phyloP scores from a whole-genome alignment of 768 basidiomycete species.

The Leccinum disarticulatum region DNA sequence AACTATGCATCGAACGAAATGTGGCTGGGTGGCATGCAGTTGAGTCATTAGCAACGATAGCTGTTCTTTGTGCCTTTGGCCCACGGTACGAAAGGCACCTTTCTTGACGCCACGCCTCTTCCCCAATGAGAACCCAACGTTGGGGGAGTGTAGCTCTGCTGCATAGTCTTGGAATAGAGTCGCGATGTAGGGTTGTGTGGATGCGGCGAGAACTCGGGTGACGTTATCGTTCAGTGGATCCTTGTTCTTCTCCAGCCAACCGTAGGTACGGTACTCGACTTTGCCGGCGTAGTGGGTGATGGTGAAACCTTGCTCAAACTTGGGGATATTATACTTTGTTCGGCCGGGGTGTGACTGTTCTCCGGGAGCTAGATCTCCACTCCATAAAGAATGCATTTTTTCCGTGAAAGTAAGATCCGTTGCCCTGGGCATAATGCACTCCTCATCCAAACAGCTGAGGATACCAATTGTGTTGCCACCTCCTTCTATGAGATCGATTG shows the following conservation, averaged over 20 bases:
- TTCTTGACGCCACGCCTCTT: conserved; percentile 85
- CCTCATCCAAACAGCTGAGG: conserved; percentile 91
- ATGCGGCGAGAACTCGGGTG: conserved; percentile 81
- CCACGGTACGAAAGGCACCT: conserved; percentile 95
- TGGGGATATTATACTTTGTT: conserved; percentile 79
- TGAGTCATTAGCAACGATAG: conserved; percentile 88
- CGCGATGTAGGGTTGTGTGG: conserved; percentile 80
- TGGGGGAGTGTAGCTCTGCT: conserved; percentile 43
- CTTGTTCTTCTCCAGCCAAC: conserved; percentile 99
- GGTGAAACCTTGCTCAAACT: conserved; percentile 93
- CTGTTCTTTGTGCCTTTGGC: conserved; percentile 94
- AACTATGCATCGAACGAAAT: conserved; percentile 98
- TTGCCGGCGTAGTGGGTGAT: conserved; percentile 95
- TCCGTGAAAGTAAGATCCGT: conserved; percentile 93
- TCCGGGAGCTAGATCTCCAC: conserved; percentile 36
- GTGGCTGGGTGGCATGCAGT: conserved; percentile 91
- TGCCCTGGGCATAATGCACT: conserved; percentile 99
- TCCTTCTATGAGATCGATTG: conserved; percentile 96
- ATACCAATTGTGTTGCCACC: conserved; percentile 74
- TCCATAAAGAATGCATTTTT: conserved; percentile 84
- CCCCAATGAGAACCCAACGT: conserved; percentile 38
- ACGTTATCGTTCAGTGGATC: conserved; percentile 97
- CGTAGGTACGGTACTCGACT: conserved; percentile 93
- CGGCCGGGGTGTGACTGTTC: conserved; percentile 69
- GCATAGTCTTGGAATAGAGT: conserved; percentile 81